These are phyloP conservation scores for Gastrodia elata DNA, from an alignment of 106 monocot species.

Conservation along the genomic window DNA sequence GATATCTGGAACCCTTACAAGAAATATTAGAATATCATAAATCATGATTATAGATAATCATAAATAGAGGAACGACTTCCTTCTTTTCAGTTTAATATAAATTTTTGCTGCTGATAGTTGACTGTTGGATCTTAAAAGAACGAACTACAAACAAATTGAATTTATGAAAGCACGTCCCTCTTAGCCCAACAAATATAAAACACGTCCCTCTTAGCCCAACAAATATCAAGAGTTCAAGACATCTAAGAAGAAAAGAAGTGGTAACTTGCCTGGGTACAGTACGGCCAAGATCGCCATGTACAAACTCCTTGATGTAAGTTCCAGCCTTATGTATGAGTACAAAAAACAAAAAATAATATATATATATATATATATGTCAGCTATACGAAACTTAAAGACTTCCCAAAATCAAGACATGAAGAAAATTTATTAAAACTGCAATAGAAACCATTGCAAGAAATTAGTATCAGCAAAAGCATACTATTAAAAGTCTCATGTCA, in stretches of 20 bases:
- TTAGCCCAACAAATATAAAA: too few relatives aligned
- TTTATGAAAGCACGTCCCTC: too few relatives aligned
- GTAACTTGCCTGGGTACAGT: slow-evolving; percentile 70
- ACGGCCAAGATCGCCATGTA: slow-evolving; percentile 99
- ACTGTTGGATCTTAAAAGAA: too few relatives aligned
- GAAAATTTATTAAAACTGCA: neutral
- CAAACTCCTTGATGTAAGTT: slow-evolving; percentile 98
- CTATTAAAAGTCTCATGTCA: neutral
- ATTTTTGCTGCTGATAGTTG: too few relatives aligned
- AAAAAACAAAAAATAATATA: neutral
- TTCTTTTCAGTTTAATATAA: too few relatives aligned
- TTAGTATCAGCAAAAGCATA: neutral
- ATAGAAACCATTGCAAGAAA: neutral
- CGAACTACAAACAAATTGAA: too few relatives aligned
- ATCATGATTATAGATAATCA: too few relatives aligned
- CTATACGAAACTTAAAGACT: neutral
- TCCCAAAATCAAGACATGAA: neutral
- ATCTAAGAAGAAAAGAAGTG: neutral
- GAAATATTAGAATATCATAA: too few relatives aligned
- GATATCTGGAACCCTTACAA: too few relatives aligned
- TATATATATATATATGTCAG: too few relatives aligned
- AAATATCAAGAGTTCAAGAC: neutral
- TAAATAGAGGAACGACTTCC: too few relatives aligned
- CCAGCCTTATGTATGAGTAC: slow-evolving; percentile 55
- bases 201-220: neutral